Evolutionary conservation across 768 basidiomycete genomes (phyloP).

Genomic region (Steccherinum ochraceum): DNA sequence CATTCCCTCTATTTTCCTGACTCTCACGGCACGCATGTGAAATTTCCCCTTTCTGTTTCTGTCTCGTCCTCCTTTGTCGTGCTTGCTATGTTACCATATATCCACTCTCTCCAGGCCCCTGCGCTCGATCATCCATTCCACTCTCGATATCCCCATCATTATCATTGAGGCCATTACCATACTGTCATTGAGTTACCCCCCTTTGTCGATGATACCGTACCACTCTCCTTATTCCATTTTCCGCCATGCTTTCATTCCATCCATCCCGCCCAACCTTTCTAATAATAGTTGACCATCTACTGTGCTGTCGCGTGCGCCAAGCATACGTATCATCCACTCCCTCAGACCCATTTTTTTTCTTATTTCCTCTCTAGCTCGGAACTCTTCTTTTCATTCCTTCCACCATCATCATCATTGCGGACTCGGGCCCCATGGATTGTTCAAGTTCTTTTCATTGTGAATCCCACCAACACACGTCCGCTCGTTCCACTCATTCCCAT

Average conservation of each 20-base stretch:
- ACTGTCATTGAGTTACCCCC: slow-evolving; percentile 22
- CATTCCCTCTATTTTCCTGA: slow-evolving; percentile 17
- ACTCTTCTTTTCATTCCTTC: no score
- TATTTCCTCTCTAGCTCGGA: background rate
- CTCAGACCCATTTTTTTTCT: background rate
- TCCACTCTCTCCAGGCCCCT: background rate
- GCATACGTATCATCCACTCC: background rate
- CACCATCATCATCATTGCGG: no score
- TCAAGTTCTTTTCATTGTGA: no score
- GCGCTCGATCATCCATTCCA: slow-evolving; percentile 1
- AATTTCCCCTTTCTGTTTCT: background rate
- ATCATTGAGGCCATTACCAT: slow-evolving; percentile 2
- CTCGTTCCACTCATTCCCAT: no score
- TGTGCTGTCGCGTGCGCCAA: background rate
- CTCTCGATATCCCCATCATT: slow-evolving; percentile 5
- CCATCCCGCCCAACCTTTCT: slow-evolving; percentile 10
- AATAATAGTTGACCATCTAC: slow-evolving; percentile 5
- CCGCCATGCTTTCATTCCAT: slow-evolving; percentile 3
- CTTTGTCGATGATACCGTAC: slow-evolving; percentile 26
- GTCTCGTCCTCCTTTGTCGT: slow-evolving; percentile 10
- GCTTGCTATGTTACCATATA: slow-evolving; percentile 22
- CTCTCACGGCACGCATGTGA: slow-evolving; percentile 7
- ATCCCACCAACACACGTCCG: no score
- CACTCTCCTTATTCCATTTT: slow-evolving; percentile 23
- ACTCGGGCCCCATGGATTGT: no score